phyloP scores from a whole-genome alignment of 169 alveolate genomes.

The Plasmodium gonderi region DNA sequence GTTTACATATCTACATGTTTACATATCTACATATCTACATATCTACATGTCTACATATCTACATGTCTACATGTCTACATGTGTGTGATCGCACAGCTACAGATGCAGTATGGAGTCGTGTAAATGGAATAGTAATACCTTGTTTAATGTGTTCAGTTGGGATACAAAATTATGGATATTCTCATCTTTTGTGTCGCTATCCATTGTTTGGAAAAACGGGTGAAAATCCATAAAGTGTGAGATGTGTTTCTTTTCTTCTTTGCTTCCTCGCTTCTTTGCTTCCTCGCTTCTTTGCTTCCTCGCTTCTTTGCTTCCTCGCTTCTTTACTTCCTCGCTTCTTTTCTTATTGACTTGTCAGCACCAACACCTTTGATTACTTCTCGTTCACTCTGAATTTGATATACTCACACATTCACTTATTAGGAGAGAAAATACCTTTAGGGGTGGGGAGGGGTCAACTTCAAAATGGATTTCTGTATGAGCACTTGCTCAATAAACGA shows the following conservation, averaged over 20 bases:
- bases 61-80: neutral
- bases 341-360: neutral
- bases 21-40: too few species aligned
- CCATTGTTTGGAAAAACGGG: conserved; percentile 30
- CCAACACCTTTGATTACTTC: neutral
- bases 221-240: neutral
- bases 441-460: too few species aligned
- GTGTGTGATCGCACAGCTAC: neutral
- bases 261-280: too few species aligned
- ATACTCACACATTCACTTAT: neutral
- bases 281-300: too few species aligned
- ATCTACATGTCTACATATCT: neutral
- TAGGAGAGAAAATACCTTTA: neutral
- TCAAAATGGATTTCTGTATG: neutral
- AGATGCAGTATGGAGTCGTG: neutral
- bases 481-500: neutral
- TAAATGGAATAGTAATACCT: conserved; percentile 2
- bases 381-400: neutral
- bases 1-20: too few species aligned
- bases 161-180: conserved; percentile 45
- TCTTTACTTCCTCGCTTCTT: too few species aligned
- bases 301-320: too few species aligned
- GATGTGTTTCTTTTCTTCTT: neutral
- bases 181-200: conserved; percentile 41
- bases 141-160: conserved; percentile 45